phyloP scores from a whole-genome alignment of 306 rosid species.

The Parietaria judaica region DNA sequence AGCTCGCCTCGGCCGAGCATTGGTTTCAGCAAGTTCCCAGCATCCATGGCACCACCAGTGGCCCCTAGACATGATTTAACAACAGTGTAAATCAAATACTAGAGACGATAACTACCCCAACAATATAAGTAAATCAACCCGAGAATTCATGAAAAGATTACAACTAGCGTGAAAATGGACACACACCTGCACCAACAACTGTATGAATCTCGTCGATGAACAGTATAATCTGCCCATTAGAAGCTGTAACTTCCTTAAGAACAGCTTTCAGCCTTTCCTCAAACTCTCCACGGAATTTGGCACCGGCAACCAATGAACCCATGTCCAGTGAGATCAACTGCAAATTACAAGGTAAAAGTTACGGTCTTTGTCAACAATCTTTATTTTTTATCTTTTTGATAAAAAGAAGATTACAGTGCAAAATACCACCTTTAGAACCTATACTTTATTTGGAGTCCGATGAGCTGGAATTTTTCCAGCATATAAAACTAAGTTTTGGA shows the following conservation, averaged over 20 bases:
- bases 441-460: no score
- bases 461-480: neutral
- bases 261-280: conserved; percentile 98
- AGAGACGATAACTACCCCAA: no score
- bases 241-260: conserved; percentile 84
- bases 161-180: conserved; percentile 4
- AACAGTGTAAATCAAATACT: conserved; percentile 2
- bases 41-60: conserved; percentile 98
- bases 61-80: conserved; percentile 57
- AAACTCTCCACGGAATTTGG: conserved; percentile 89
- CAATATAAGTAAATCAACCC: no score
- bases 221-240: conserved; percentile 85
- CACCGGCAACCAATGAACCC: conserved; percentile 98
- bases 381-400: neutral
- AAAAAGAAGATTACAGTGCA: no score
- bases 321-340: conserved; percentile 91
- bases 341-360: conserved; percentile 18
- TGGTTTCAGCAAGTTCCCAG: conserved; percentile 92
- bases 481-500: neutral
- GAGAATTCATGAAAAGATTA: conserved; percentile 2
- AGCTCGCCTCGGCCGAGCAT: conserved; percentile 99
- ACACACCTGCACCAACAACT: conserved; percentile 96
- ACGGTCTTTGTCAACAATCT: conserved; percentile 2
- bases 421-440: no score
- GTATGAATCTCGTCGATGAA: conserved; percentile 99